Evolutionary conservation across 768 basidiomycete genomes (phyloP), one percentile per base, ranked within the genome.

Genomic region (Cystofilobasidium bisporidii): DNA sequence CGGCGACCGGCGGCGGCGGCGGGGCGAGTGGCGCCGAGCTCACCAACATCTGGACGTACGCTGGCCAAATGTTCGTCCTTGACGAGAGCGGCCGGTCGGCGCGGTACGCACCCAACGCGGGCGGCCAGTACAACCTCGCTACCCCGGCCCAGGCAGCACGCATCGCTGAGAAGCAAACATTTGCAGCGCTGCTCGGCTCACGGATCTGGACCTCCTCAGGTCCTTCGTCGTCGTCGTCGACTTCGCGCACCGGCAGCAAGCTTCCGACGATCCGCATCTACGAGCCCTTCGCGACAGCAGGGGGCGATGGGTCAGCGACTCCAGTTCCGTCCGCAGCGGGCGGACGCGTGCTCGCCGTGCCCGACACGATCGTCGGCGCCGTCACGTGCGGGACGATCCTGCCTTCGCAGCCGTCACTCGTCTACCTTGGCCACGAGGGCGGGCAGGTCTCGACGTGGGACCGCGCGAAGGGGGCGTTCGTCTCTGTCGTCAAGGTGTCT

Each of bases 351-450:
- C 59, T 67, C 60, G 30, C 36, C 53, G 86, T 88, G 1, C 81
- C 80, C 0, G 87, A 88, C 50, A 83, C 85, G 63, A 75, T 75
- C 74, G 83, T 88, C 8, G 94, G 93, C 0, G 82, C 88, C 1
- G 87, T 97, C 24, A 89, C 88, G 0, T 84, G 85, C 40, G 90
- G 87, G 0, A 84, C 91, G 0, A 79, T 89, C 38, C 75, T 97
- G 10, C 86, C 88, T 0, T 82, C 85, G 0, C 80, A 83, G 24
- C 85, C 86, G 0, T 80, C 82, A 2, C 76, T 80, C 33, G 87
- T 89, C 45, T 96, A 86, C 72, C 79, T 99, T 40, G 91, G 88
- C 0, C 94, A 99, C 72, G 93, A 98, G 76, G 91, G 88, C 48
- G 94, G 94, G 0, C 86, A 82, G 73, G 81, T 98, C 70, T 87